phyloP scores from a whole-genome alignment of 83 land plant species.

The Thuja plicata region DNA sequence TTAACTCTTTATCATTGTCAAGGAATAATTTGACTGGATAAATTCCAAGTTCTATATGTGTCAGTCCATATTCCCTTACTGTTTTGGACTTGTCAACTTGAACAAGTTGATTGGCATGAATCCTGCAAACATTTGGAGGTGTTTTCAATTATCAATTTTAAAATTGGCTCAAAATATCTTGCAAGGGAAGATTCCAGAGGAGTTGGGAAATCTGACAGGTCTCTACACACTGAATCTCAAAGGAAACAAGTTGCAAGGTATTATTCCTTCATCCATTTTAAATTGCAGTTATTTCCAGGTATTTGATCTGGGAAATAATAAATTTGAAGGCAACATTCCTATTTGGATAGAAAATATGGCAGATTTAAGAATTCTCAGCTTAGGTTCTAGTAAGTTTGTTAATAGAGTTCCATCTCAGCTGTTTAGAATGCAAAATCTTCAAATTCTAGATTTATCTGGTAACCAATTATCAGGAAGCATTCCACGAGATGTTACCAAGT shows the following conservation, averaged over 20 bases:
- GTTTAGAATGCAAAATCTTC: no score
- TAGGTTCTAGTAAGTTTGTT: no score
- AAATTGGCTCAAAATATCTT: background rate
- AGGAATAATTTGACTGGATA: no score
- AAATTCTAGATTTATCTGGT: no score
- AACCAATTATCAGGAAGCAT: no score
- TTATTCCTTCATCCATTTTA: background rate
- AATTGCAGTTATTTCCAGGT: background rate
- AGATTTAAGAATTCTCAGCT: no score
- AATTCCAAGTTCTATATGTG: no score
- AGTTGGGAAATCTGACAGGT: background rate
- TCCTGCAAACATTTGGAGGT: background rate
- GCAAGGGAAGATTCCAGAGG: background rate
- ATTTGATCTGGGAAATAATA: no score
- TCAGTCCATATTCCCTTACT: no score
- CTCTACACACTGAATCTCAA: background rate
- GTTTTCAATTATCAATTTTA: background rate
- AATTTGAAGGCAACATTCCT: no score
- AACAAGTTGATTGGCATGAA: background rate
- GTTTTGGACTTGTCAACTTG: background rate
- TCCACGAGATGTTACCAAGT: conserved; percentile 24
- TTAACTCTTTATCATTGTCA: conserved; percentile 19
- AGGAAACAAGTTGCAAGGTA: background rate
- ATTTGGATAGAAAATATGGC: no score
- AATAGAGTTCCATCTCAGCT: no score